Conservation (phyloP, 768 basidiomycete genomes). For the Suillus brevipes region DNA sequence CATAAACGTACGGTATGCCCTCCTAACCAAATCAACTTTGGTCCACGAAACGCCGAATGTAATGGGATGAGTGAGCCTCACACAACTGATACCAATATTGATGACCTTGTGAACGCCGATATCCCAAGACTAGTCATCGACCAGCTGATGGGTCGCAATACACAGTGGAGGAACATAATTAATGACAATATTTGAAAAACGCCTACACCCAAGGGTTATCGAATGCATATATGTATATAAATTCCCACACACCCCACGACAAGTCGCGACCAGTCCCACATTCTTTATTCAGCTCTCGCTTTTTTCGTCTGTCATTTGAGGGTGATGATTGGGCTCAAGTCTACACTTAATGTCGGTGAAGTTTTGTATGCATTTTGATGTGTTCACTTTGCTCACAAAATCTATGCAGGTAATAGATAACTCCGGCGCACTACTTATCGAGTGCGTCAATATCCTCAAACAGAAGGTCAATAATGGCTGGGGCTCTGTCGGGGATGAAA, state of each 20-base stretch:
- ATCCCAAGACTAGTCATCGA: not conserved
- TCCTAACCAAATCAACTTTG: conserved; percentile 1
- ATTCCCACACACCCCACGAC: conserved; percentile 1
- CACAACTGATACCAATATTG: not conserved
- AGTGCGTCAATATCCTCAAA: conserved; percentile 96
- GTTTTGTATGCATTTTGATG: not conserved
- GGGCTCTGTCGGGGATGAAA: conserved; percentile 92
- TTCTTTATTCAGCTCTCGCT: not conserved
- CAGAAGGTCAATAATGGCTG: conserved; percentile 95
- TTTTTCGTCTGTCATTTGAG: not conserved
- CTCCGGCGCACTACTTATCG: conserved; percentile 90
- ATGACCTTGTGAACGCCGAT: conserved; percentile 5
- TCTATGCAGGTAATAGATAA: conserved; percentile 88
- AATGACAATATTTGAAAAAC: not conserved
- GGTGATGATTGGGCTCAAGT: conserved; percentile 92
- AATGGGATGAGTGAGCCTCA: not conserved
- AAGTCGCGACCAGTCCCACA: not conserved
- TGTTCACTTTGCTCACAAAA: not conserved
- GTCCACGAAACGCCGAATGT: not conserved
- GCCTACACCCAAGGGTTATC: not conserved
- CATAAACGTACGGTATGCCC: conserved; percentile 4
- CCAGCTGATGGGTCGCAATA: not conserved
- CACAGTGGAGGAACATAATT: not conserved
- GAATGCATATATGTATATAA: conserved; percentile 1
- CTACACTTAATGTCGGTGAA: conserved; percentile 74